Evolutionary conservation across 1,139 yeast genomes (phyloP).

Genomic region (Pichia sp.): DNA sequence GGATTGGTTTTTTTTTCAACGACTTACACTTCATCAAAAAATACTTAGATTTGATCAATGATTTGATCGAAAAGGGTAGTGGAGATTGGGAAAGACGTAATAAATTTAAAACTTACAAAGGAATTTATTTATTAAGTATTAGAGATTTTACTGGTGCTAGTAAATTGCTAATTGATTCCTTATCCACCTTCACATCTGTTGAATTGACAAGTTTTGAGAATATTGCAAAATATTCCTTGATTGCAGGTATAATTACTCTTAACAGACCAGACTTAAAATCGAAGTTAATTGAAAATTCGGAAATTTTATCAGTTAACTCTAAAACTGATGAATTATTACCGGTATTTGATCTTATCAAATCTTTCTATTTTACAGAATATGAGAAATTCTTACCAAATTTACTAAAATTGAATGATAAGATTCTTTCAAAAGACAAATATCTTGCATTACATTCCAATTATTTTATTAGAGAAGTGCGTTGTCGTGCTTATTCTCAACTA

Average conservation of each 20-base stretch:
- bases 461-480: slow-evolving; percentile 86
- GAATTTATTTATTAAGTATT: slow-evolving; percentile 78
- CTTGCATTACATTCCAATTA: slow-evolving; percentile 72
- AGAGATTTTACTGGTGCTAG: slow-evolving; percentile 85
- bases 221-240: slow-evolving; percentile 81
- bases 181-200: slow-evolving; percentile 94
- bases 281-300: slow-evolving; percentile 90
- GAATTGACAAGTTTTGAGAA: slow-evolving; percentile 87
- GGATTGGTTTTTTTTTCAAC: slow-evolving; percentile 82
- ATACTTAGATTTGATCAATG: slow-evolving; percentile 66
- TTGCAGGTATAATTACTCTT: slow-evolving; percentile 76
- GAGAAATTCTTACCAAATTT: slow-evolving; percentile 70
- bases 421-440: slow-evolving; percentile 68
- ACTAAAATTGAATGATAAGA: slow-evolving; percentile 69
- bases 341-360: slow-evolving; percentile 73
- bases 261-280: slow-evolving; percentile 78
- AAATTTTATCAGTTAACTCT: slow-evolving; percentile 73
- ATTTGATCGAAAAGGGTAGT: slow-evolving; percentile 74
- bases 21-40: slow-evolving; percentile 66
- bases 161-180: slow-evolving; percentile 73
- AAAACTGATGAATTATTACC: slow-evolving; percentile 71
- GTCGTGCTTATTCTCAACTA: slow-evolving; percentile 90
- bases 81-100: slow-evolving; percentile 99
- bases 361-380: slow-evolving; percentile 87
- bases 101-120: slow-evolving; percentile 85